Evolutionary conservation across 176 grass and related monocot species (phyloP).

Genomic region (Oropetium thomaeum): DNA sequence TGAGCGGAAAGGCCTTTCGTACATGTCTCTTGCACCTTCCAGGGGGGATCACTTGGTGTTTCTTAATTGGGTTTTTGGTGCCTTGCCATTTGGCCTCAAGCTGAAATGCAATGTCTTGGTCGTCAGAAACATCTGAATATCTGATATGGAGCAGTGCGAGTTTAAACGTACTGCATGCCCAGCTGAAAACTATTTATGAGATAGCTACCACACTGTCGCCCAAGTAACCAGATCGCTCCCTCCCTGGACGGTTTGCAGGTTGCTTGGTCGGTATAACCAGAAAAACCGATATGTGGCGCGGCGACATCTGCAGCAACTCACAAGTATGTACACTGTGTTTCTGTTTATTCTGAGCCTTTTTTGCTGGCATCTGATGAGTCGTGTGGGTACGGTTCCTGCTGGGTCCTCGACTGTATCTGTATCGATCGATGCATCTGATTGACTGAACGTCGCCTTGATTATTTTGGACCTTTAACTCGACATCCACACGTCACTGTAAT

Average conservation of each 20-base stretch:
- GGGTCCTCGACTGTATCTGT: too few relatives aligned
- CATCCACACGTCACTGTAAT: too few relatives aligned
- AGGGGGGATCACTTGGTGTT: not conserved
- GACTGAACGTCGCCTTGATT: too few relatives aligned
- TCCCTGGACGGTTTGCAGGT: not conserved
- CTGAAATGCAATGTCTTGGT: slow-evolving; percentile 1
- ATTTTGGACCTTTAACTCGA: too few relatives aligned
- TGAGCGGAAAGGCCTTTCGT: slow-evolving; percentile 27
- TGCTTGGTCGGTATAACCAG: not conserved
- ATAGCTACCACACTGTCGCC: slow-evolving; percentile 27
- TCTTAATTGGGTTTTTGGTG: slow-evolving; percentile 37
- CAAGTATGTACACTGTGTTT: slow-evolving; percentile 1
- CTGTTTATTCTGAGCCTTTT: not conserved
- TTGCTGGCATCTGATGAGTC: not conserved
- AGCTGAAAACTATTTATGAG: slow-evolving; percentile 33
- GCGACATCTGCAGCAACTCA: not conserved
- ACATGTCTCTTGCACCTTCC: not conserved
- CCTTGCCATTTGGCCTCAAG: slow-evolving; percentile 37
- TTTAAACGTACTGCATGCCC: slow-evolving; percentile 39
- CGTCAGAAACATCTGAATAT: slow-evolving; percentile 15
- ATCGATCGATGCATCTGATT: too few relatives aligned
- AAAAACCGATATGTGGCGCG: not conserved
- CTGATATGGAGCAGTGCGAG: slow-evolving; percentile 18
- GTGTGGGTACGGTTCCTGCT: too few relatives aligned
- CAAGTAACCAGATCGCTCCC: slow-evolving; percentile 1